These are phyloP conservation scores for Bipolaris cookei DNA, from an alignment of 2,329 filamentous ascomycete species.

Conservation along the genomic window DNA sequence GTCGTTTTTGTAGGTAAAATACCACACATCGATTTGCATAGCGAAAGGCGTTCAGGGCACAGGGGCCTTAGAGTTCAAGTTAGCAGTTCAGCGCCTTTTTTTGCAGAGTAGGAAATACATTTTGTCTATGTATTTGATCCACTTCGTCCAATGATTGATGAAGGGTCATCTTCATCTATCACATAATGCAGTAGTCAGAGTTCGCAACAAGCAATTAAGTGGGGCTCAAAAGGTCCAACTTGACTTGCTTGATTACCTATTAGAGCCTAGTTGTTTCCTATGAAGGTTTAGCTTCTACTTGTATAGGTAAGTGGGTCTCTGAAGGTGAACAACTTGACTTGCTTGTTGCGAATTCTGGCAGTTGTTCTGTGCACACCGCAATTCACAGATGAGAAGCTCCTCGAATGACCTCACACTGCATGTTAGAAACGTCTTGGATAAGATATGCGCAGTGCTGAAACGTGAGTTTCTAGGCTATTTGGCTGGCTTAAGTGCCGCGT, in stretches of 20 bases:
- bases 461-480: background rate
- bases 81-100: background rate
- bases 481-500: too few species aligned
- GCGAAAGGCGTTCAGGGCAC: conserved; percentile 37
- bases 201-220: too few species aligned
- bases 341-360: too few species aligned
- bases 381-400: background rate
- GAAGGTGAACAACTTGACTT: too few species aligned
- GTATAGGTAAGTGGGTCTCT: too few species aligned
- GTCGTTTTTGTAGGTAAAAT: background rate
- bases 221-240: too few species aligned
- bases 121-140: background rate
- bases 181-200: too few species aligned
- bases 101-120: background rate
- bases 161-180: too few species aligned
- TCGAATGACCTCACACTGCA: background rate
- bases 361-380: background rate
- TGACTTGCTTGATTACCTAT: too few species aligned
- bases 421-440: background rate
- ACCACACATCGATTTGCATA: conserved; percentile 33
- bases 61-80: background rate
- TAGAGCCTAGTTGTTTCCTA: too few species aligned
- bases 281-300: too few species aligned
- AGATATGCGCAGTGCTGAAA: background rate
- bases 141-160: too few species aligned